These are phyloP conservation scores for Mycena pura DNA, from an alignment of 768 basidiomycete genomes.

Conservation along the genomic window DNA sequence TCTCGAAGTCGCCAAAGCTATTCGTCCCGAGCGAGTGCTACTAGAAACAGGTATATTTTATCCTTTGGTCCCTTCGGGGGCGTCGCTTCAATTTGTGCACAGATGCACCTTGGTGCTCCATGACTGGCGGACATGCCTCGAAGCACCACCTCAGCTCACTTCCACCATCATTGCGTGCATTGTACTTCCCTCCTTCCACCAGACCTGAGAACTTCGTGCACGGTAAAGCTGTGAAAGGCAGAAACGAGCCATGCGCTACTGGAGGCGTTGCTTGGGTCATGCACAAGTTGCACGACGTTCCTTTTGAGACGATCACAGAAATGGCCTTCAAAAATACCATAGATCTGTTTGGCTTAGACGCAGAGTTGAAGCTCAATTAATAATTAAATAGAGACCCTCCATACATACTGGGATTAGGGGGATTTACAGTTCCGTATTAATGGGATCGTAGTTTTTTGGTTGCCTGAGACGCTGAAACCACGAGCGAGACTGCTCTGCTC, in stretches of 20 bases:
- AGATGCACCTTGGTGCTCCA: slow-evolving; percentile 81
- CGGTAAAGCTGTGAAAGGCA: slow-evolving; percentile 73
- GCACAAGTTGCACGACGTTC: slow-evolving; percentile 49
- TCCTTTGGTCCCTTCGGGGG: not conserved
- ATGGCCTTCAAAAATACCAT: slow-evolving; percentile 70
- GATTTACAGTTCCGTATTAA: slow-evolving; percentile 29
- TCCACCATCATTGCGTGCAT: slow-evolving; percentile 49
- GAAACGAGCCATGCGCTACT: slow-evolving; percentile 74
- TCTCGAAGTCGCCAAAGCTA: slow-evolving; percentile 56
- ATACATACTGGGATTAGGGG: too few relatives aligned
- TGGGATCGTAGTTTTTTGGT: slow-evolving; percentile 42
- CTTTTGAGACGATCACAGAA: slow-evolving; percentile 62
- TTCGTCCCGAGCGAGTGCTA: slow-evolving; percentile 67
- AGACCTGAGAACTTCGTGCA: slow-evolving; percentile 64
- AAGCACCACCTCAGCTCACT: slow-evolving; percentile 54
- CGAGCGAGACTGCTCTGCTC: slow-evolving; percentile 32
- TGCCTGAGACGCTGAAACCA: slow-evolving; percentile 35
- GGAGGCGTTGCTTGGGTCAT: slow-evolving; percentile 80
- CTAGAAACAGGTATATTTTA: slow-evolving; percentile 71
- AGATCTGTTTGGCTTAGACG: slow-evolving; percentile 60
- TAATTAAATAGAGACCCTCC: not conserved
- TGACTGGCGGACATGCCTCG: slow-evolving; percentile 71
- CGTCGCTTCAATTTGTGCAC: not conserved
- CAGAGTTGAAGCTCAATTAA: slow-evolving; percentile 25
- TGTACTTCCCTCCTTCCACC: slow-evolving; percentile 59